Evolutionary conservation across 257 asterid species (phyloP), one percentile per base, ranked within the genome.

Genomic region (Rhazya stricta): DNA sequence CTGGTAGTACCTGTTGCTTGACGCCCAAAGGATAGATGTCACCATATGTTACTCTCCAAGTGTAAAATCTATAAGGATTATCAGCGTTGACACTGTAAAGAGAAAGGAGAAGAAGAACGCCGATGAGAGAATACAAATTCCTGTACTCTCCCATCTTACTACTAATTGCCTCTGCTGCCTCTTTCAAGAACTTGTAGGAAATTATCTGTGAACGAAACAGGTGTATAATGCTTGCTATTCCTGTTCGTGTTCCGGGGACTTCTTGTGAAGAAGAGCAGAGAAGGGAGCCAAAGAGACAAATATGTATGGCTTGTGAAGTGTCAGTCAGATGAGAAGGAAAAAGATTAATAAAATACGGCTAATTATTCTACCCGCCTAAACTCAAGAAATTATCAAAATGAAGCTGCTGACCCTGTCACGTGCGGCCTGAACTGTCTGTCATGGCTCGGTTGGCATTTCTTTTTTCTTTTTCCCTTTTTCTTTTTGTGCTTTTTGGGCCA

Each of bases 31-130:
- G 97, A 41, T 88, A 94, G 73, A 92, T 85, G 70, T 88, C 85
- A 37, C 97, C 97, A 41, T 88, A 88, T 53, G 97, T 87, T 87
- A 92, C 76, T 82, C 75, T 92, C 97, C 99, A 94, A 77, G 93
- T 84, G 91, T 88, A 92, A 34, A 75, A 88, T 51, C 97, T 78
- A 18, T 91, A 94, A 39, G 98, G 98, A 84, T 91, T 88, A 78
- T 83, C 97, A 61, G 82, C 97, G 74, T 85, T 85, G 2, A 77
- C 97, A 56, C 78, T 73, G 36, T 65, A 51, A 13, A 80, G 36
- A 6, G 81, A 80, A 66, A 91, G 78, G 5, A 85, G 72, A 34
- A 76, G 21, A 37, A 61, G 56, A 72, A 71, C 71, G 46, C 71
- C 46, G 37, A 83, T 60, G 84, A 79, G 71, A 80, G 80, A 75